A percentile compares a stretch with the other conserved stretches of the same genome.
These are phyloP conservation scores for Sorghum bicolor DNA, from an alignment of 176 grass and related monocot genomes.

Conservation along the genomic window Sorghum_bicolor_NCBIv3 NC_012870.2:10607001-10607500, in stretches of 20 bases:
- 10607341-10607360: not conserved
- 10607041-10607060: not conserved
- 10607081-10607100: not conserved
- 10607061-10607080: not conserved
- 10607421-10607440: not conserved
- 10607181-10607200: not conserved
- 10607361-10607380: not conserved
- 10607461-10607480: not conserved
- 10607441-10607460: not conserved
- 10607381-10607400: not conserved
- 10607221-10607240: not conserved
- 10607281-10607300: not conserved
- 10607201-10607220: not conserved
- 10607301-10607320: not conserved
- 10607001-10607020: slow-evolving; percentile 65
- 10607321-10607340: not conserved
- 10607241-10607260: not conserved
- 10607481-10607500: not conserved
- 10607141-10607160: not conserved
- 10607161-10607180: not conserved
- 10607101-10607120: not conserved
- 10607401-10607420: not conserved
- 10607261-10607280: not conserved
- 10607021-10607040: slow-evolving; percentile 35
- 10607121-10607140: not conserved